These are phyloP conservation scores for Spinacia oleracea DNA, from an alignment of 179 eudicot genomes.

Conservation along the genomic window DNA sequence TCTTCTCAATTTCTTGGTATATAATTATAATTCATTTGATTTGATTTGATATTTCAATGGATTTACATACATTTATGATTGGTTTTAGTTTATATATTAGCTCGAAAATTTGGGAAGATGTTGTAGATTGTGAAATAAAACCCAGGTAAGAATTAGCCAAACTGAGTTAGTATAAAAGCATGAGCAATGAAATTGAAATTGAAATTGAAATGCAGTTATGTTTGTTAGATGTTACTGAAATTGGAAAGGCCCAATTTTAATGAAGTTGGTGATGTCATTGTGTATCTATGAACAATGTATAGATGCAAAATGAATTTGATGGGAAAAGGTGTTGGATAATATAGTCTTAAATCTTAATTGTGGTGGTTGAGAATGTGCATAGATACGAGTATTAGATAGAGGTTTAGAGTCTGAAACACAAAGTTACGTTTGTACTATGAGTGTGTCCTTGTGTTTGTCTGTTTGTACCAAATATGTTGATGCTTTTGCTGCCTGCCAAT, in stretches of 20 bases:
- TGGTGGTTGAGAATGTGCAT: not conserved
- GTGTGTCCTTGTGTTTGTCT: conserved; percentile 8
- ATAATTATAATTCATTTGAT: not conserved
- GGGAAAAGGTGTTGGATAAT: no score
- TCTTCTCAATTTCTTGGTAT: conserved; percentile 11
- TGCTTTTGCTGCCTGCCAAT: not conserved
- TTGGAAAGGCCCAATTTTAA: not conserved
- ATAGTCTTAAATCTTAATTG: not conserved
- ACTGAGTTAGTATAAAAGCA: conserved; percentile 4
- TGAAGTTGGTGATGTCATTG: not conserved
- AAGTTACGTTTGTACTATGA: not conserved
- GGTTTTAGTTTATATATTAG: not conserved
- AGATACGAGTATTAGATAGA: not conserved
- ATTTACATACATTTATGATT: conserved; percentile 21
- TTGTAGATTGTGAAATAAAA: conserved; percentile 6
- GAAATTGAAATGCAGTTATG: no score
- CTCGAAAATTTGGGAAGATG: not conserved
- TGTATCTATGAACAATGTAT: not conserved
- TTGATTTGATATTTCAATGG: not conserved
- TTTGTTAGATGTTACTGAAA: not conserved
- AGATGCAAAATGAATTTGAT: not conserved
- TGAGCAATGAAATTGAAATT: not conserved
- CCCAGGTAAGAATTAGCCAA: not conserved
- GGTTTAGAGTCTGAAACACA: not conserved
- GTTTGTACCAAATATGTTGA: not conserved